phyloP scores from a whole-genome alignment of 2,329 filamentous ascomycete species.

The Fusarium palustre region DNA sequence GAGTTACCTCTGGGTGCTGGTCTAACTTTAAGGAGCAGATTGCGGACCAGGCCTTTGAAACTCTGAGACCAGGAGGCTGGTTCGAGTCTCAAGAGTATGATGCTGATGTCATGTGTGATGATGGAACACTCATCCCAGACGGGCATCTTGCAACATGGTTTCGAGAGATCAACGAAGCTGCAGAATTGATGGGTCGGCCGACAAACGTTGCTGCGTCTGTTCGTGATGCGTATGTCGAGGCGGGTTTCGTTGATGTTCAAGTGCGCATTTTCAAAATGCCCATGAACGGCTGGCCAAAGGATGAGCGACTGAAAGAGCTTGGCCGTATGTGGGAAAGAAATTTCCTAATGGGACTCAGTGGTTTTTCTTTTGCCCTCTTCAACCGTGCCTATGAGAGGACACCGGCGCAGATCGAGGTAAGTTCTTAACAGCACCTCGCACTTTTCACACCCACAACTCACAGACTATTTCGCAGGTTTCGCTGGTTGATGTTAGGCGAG shows the following conservation, averaged over 20 bases:
- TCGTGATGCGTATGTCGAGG: constrained; percentile 56
- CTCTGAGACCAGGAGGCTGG: constrained; percentile 64
- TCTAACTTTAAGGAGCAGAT: constrained; percentile 60
- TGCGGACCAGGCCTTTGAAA: constrained; percentile 63
- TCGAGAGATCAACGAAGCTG: constrained; percentile 55
- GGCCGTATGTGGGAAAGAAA: constrained; percentile 61
- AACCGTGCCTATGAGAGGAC: constrained; percentile 56
- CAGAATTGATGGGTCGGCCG: constrained; percentile 53
- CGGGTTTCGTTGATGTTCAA: constrained; percentile 67
- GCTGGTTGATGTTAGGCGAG: constrained; percentile 62
- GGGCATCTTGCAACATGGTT: constrained; percentile 56
- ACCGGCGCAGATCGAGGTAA: constrained; percentile 62
- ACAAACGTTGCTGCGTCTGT: constrained; percentile 52
- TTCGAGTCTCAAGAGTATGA: constrained; percentile 65
- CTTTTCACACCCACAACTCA: constrained; percentile 19
- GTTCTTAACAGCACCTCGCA: constrained; percentile 13
- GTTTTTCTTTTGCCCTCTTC: constrained; percentile 57
- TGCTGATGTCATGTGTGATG: constrained; percentile 56
- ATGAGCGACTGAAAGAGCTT: constrained; percentile 57
- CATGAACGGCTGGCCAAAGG: constrained; percentile 65
- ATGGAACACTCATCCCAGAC: constrained; percentile 56
- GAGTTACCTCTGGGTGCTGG: constrained; percentile 63
- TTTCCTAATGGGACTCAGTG: constrained; percentile 58
- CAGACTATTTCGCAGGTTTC: constrained; percentile 53
- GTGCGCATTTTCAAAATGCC: constrained; percentile 66